These are phyloP conservation scores for Tetrahymena malaccensis DNA, from an alignment of 73 alveolate species.

Conservation along the genomic window DNA sequence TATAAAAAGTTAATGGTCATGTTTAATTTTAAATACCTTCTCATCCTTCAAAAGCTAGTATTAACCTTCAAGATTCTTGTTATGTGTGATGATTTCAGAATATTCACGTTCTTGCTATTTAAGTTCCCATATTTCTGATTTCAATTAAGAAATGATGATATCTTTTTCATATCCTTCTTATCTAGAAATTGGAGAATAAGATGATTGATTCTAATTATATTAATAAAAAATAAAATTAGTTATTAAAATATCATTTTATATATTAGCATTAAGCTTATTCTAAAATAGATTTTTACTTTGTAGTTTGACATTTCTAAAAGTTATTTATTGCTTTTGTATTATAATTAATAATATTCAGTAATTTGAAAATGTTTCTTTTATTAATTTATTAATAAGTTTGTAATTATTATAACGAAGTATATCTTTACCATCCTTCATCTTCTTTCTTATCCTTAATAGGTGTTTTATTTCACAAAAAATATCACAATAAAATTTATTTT, in stretches of 20 bases:
- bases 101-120: not conserved
- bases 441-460: not conserved
- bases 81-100: not conserved
- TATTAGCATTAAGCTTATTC: not conserved
- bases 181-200: not conserved
- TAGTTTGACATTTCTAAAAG: not conserved
- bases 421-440: not conserved
- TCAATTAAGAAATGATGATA: not conserved
- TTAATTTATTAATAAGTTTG: not conserved
- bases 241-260: not conserved
- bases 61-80: not conserved
- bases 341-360: not conserved
- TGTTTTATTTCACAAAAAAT: not conserved
- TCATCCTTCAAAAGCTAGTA: not conserved
- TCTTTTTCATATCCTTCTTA: not conserved
- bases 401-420: not conserved
- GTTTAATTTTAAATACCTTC: not conserved
- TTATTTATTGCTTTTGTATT: not conserved
- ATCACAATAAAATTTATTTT: not conserved
- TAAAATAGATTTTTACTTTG: not conserved
- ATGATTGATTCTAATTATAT: not conserved
- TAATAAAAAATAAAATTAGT: not conserved
- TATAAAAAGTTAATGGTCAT: not conserved
- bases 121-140: not conserved
- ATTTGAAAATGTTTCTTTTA: not conserved